phyloP scores from a whole-genome alignment of 768 basidiomycete genomes.

The Suillus clintonianus region DNA sequence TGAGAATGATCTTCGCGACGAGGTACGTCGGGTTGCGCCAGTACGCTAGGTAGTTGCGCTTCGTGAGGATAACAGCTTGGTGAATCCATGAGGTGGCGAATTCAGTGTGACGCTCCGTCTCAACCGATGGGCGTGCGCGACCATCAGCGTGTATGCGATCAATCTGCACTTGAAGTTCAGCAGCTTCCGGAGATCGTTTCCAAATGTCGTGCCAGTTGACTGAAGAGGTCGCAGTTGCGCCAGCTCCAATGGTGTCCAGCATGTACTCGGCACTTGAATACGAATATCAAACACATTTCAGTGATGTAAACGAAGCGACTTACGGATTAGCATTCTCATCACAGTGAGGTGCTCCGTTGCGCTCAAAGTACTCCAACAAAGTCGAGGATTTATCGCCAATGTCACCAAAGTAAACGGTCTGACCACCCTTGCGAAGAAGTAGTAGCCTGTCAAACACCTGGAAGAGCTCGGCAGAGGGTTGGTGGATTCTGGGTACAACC shows the following conservation, averaged over 20 bases:
- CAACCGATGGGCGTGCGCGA: conserved; percentile 21
- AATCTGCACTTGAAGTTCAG: conserved; percentile 40
- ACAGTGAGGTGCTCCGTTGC: conserved; percentile 22
- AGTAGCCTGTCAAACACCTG: conserved; percentile 53
- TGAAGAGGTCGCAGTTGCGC: conserved; percentile 44
- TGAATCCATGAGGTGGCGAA: conserved; percentile 42
- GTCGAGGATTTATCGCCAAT: conserved; percentile 23
- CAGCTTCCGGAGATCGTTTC: conserved; percentile 45
- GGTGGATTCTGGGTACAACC: conserved; percentile 17
- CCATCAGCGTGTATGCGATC: conserved; percentile 44
- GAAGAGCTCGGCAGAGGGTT: conserved; percentile 51
- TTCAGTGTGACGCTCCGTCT: conserved; percentile 24
- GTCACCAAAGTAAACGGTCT: conserved; percentile 70
- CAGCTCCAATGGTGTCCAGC: conserved; percentile 58
- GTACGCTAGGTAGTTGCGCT: conserved; percentile 33
- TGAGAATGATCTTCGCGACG: conserved; percentile 40
- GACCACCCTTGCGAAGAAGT: conserved; percentile 52
- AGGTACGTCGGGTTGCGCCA: conserved; percentile 46
- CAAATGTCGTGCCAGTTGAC: conserved; percentile 55
- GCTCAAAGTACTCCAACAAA: conserved; percentile 24
- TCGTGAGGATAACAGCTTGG: conserved; percentile 34
- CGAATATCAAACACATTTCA: neutral
- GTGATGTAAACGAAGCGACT: neutral
- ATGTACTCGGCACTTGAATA: conserved; percentile 46
- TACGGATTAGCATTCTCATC: conserved; percentile 24